Evolutionary conservation across 2,329 filamentous ascomycete genomes (phyloP).

Genomic region (Pestalotiopsis fici): DNA sequence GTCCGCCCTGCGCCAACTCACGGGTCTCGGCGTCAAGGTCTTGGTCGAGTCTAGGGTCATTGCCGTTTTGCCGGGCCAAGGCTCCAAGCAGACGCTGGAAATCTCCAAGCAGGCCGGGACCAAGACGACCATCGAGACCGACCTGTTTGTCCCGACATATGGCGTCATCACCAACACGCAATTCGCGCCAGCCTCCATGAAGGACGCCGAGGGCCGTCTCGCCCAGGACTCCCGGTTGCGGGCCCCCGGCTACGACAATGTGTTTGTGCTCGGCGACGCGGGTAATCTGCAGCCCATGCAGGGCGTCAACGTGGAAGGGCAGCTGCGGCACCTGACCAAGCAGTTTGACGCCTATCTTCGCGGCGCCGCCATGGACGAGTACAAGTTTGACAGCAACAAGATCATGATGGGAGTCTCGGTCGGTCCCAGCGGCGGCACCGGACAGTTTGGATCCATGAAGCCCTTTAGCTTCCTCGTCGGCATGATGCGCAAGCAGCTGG

Average conservation of each 20-base stretch:
- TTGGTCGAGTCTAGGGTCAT: slow-evolving; percentile 40
- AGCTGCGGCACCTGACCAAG: slow-evolving; percentile 34
- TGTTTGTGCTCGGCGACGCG: slow-evolving; percentile 47
- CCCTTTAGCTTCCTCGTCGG: slow-evolving; percentile 39
- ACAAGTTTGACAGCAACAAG: slow-evolving; percentile 26
- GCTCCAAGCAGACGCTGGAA: slow-evolving; percentile 27
- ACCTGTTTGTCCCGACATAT: slow-evolving; percentile 48
- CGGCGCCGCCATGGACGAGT: slow-evolving; percentile 29
- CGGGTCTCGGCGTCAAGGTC: slow-evolving; percentile 43
- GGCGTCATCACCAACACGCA: slow-evolving; percentile 46
- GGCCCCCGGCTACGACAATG: slow-evolving; percentile 34
- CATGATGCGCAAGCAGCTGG: slow-evolving; percentile 38
- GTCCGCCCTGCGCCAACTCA: slow-evolving; percentile 38
- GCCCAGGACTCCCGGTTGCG: slow-evolving; percentile 38
- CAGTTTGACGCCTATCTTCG: slow-evolving; percentile 32
- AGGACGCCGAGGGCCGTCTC: slow-evolving; percentile 34
- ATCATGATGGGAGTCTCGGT: slow-evolving; percentile 37
- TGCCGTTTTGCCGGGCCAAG: slow-evolving; percentile 6
- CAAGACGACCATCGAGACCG: slow-evolving; percentile 36
- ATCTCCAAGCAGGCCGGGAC: slow-evolving; percentile 33
- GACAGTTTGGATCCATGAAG: slow-evolving; percentile 38
- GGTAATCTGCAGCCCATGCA: slow-evolving; percentile 40
- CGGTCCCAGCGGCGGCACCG: slow-evolving; percentile 38
- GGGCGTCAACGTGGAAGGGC: slow-evolving; percentile 29
- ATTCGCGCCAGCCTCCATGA: slow-evolving; percentile 39